A percentile compares a stretch with the other conserved stretches of the same genome.
Conservation (phyloP, 306 rosid genomes). For the Vigna mungo region DNA sequence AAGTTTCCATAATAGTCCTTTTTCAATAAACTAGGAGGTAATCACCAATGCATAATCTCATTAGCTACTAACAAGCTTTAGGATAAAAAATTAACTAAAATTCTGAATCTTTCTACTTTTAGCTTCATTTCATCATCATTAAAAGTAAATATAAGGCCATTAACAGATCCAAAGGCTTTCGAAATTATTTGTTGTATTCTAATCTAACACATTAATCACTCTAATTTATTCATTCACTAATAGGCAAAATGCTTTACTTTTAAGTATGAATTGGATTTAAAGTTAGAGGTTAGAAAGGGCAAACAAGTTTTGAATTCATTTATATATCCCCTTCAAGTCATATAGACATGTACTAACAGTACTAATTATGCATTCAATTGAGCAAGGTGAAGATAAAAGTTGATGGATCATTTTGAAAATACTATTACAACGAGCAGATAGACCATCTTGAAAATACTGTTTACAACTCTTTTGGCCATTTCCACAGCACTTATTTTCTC, state of each 20-base stretch:
- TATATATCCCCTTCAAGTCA: neutral
- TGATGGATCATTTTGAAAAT: no score
- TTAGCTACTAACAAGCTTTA: conserved; percentile 44
- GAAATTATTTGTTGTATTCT: conserved; percentile 10
- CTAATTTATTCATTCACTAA: neutral
- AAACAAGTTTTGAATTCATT: neutral
- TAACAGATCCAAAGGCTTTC: conserved; percentile 18
- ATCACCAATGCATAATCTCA: conserved; percentile 6
- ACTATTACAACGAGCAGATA: neutral
- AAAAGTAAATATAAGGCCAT: conserved; percentile 36
- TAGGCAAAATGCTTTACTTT: neutral
- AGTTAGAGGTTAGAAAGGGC: neutral
- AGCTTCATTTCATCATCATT: conserved; percentile 51
- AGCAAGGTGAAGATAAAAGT: no score
- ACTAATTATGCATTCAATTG: no score
- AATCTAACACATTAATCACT: conserved; percentile 26
- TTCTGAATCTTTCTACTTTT: conserved; percentile 36
- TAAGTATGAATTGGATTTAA: neutral
- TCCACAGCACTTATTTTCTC: conserved; percentile 14
- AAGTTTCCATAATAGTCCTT: conserved; percentile 61
- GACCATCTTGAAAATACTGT: neutral
- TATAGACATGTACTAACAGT: neutral
- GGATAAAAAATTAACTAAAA: conserved; percentile 40
- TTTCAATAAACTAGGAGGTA: conserved; percentile 13
- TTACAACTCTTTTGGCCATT: neutral